A percentile compares a stretch with the other conserved stretches of the same genome.
Conservation (phyloP, 306 rosid genomes). For the Abrus precatorius region DNA sequence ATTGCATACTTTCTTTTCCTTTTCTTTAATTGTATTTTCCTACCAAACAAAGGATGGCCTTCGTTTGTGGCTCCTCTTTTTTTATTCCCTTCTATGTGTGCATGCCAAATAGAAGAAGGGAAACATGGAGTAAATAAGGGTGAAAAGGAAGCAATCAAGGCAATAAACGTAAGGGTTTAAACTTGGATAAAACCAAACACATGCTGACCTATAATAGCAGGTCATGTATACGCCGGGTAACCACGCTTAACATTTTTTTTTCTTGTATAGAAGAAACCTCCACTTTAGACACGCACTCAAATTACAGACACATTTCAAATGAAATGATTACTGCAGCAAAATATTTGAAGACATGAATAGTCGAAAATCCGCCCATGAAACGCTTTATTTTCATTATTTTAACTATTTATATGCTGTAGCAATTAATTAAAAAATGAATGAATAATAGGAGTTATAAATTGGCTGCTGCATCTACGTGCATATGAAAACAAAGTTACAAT, state of each 20-base stretch:
- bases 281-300: background rate
- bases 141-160: background rate
- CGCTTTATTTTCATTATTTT: background rate
- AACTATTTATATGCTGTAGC: background rate
- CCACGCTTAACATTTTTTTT: background rate
- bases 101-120: background rate
- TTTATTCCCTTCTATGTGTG: background rate
- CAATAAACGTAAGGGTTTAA: background rate
- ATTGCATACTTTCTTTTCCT: background rate
- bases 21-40: conserved; percentile 1
- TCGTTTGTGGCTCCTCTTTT: background rate
- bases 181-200: background rate
- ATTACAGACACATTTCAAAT: conserved; percentile 15
- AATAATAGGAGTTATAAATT: background rate
- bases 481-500: background rate
- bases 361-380: background rate
- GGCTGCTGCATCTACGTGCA: background rate
- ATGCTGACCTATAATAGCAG: background rate
- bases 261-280: background rate
- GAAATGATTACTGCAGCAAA: conserved; percentile 15
- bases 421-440: background rate
- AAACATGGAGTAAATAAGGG: background rate
- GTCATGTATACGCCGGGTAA: background rate
- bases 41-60: conserved; percentile 4
- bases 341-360: background rate